phyloP scores from a whole-genome alignment of 139 green algal species.

The Tetradesmus obliquus region DNA sequence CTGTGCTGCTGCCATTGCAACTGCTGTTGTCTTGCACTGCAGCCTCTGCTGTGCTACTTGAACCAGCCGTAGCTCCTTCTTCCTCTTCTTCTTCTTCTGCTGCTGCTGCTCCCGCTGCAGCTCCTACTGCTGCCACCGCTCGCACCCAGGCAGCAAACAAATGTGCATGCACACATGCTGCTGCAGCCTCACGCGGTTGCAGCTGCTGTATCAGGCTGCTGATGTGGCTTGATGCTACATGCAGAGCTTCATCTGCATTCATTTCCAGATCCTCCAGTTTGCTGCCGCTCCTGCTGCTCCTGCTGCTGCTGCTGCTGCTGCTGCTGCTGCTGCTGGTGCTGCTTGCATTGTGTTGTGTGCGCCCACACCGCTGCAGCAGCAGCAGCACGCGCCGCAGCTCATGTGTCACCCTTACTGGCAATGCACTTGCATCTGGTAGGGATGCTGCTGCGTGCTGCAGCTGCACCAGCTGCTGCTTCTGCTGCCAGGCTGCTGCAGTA shows the following conservation, averaged over 20 bases:
- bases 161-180: slow-evolving; percentile 30
- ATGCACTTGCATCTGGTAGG: background rate
- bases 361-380: background rate
- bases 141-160: slow-evolving; percentile 36
- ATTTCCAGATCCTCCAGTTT: background rate
- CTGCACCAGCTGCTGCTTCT: slow-evolving; percentile 22
- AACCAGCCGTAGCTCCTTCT: background rate
- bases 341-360: too few species aligned
- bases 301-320: background rate
- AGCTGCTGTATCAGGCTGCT: background rate
- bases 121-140: background rate
- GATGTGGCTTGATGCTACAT: background rate
- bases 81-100: background rate
- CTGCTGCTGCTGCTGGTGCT: slow-evolving; percentile 26
- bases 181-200: background rate
- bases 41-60: background rate
- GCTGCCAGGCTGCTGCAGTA: slow-evolving; percentile 26
- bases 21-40: background rate
- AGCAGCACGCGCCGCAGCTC: background rate
- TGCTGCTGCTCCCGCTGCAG: slow-evolving; percentile 13
- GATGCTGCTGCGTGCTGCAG: background rate
- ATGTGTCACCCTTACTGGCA: background rate
- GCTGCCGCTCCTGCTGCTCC: background rate
- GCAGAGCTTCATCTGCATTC: background rate
- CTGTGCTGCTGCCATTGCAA: background rate